These are phyloP conservation scores for Linum trigynum DNA, from an alignment of 345 rosid species.

Conservation along the genomic window DNA sequence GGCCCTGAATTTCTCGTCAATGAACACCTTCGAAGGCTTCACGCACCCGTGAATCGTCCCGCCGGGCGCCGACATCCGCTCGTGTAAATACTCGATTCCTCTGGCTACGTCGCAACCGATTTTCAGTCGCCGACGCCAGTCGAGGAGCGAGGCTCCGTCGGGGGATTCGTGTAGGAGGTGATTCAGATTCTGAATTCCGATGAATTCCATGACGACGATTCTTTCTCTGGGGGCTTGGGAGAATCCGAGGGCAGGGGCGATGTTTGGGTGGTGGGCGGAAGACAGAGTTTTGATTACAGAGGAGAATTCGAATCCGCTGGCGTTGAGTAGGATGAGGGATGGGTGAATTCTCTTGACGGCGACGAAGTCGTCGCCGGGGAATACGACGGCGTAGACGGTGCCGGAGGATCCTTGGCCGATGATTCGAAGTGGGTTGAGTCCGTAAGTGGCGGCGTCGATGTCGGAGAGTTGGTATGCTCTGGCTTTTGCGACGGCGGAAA, in stretches of 20 bases:
- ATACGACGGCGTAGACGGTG: background rate
- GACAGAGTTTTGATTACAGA: slow-evolving; percentile 53
- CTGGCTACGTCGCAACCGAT: slow-evolving; percentile 60
- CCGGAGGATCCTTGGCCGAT: background rate
- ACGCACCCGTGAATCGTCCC: slow-evolving; percentile 55
- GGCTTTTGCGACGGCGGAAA: background rate
- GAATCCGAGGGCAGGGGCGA: slow-evolving; percentile 53
- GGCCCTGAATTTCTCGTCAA: slow-evolving; percentile 39
- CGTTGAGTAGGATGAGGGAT: background rate
- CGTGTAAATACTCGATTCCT: slow-evolving; percentile 64
- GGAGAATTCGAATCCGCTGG: slow-evolving; percentile 35
- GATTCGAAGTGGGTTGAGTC: background rate
- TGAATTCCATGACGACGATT: slow-evolving; percentile 46
- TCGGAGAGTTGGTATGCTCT: background rate
- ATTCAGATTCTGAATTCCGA: slow-evolving; percentile 40
- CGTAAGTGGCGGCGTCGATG: background rate
- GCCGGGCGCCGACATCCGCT: slow-evolving; percentile 37
- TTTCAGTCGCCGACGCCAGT: slow-evolving; percentile 54
- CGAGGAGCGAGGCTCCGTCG: slow-evolving; percentile 45
- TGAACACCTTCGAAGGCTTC: slow-evolving; percentile 51
- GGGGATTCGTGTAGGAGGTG: slow-evolving; percentile 41
- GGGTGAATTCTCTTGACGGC: background rate
- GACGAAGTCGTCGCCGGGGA: background rate
- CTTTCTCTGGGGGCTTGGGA: slow-evolving; percentile 91
- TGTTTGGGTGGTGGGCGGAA: slow-evolving; percentile 49